A percentile compares a stretch with the other conserved stretches of the same genome.
phyloP scores from a whole-genome alignment of 345 rosid species.

The Trapa bicornis region DNA sequence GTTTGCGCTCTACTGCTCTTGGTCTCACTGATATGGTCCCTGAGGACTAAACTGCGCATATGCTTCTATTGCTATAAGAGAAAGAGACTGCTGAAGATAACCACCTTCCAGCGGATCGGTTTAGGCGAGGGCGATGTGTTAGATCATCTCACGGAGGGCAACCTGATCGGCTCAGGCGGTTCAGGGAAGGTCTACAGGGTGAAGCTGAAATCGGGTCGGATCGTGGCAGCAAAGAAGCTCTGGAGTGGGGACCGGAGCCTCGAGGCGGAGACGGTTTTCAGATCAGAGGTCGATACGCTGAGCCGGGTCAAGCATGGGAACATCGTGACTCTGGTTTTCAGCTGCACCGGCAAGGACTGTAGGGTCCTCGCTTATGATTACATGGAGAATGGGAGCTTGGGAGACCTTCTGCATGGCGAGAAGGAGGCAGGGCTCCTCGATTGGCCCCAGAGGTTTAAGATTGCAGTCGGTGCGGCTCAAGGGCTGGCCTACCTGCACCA shows the following conservation, averaged over 20 bases:
- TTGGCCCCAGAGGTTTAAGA: conserved; percentile 35
- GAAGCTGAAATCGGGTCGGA: conserved; percentile 35
- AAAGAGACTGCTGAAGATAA: conserved; percentile 26
- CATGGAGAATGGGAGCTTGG: conserved; percentile 71
- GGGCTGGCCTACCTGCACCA: conserved; percentile 72
- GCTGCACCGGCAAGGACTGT: conserved; percentile 32
- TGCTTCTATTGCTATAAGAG: conserved; percentile 15
- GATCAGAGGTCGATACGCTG: conserved; percentile 46
- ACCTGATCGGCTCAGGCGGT: conserved; percentile 50
- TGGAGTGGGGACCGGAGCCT: conserved; percentile 19
- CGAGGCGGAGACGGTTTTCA: conserved; percentile 25
- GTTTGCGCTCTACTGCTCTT: conserved; percentile 20
- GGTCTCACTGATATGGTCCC: conserved; percentile 32
- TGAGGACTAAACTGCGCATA: conserved; percentile 18
- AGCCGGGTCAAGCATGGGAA: conserved; percentile 56
- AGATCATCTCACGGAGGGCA: conserved; percentile 28
- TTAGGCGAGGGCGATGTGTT: conserved; percentile 32
- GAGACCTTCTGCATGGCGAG: conserved; percentile 45
- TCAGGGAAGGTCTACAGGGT: conserved; percentile 55
- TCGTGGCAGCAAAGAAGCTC: conserved; percentile 58
- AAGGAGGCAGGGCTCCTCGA: conserved; percentile 18
- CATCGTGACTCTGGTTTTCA: conserved; percentile 46
- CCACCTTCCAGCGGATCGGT: conserved; percentile 44
- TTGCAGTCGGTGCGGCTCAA: conserved; percentile 51
- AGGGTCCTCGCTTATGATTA: conserved; percentile 48